Conservation (phyloP, 2,329 filamentous ascomycete species). For the Xylaria multiplex region DNA sequence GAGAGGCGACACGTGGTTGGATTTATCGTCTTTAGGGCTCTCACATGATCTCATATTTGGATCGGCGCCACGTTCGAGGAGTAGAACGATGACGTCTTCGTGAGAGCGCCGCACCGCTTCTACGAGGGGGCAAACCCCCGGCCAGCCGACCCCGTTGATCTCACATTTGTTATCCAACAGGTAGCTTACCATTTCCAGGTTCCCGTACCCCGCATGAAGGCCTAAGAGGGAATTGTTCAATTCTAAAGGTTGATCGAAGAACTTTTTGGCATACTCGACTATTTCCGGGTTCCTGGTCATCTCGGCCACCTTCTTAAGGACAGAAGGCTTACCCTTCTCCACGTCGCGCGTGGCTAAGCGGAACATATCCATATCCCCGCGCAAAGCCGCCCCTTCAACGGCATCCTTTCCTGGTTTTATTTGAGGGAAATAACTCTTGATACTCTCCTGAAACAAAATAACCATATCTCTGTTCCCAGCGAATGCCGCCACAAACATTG, state of each 20-base stretch:
- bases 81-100: not conserved
- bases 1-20: not conserved
- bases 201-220: not conserved
- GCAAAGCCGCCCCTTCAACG: not conserved
- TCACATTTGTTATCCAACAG: not conserved
- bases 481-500: conserved; percentile 2
- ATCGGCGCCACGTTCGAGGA: not conserved
- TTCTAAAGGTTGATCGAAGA: not conserved
- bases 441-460: not conserved
- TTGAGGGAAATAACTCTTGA: too few species aligned
- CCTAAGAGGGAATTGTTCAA: not conserved
- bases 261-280: not conserved
- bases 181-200: not conserved
- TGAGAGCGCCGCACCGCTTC: not conserved
- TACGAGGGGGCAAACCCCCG: too few species aligned
- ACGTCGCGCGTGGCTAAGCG: not conserved
- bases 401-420: not conserved
- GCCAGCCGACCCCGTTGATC: too few species aligned
- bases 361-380: conserved; percentile 1
- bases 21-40: too few species aligned
- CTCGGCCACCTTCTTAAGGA: too few species aligned
- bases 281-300: not conserved
- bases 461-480: not conserved
- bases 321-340: not conserved
- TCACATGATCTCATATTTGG: not conserved